Evolutionary conservation across 371 early-diverging fungal genomes (phyloP).

Genomic region (Zancudomyces culisetae): DNA sequence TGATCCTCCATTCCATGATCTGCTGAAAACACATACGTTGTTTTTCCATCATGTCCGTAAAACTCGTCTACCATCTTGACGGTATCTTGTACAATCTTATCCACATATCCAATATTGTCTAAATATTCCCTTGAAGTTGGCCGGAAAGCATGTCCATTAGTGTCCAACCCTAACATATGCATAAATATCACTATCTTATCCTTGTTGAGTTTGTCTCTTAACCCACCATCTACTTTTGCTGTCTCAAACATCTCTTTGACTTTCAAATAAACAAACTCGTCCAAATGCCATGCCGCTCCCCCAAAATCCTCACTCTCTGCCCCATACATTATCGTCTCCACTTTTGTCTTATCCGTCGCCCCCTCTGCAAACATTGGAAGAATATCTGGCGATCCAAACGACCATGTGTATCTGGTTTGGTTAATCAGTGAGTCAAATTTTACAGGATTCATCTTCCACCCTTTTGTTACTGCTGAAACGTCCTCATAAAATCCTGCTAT

Average conservation of each 20-base stretch:
- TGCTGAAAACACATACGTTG: conserved; percentile 76
- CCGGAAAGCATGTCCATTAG: conserved; percentile 78
- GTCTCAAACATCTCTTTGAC: conserved; percentile 32
- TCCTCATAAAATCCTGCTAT: conserved; percentile 96
- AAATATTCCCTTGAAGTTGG: conserved; percentile 70
- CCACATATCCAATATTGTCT: conserved; percentile 64
- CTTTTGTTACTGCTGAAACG: conserved; percentile 90
- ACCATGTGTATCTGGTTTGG: conserved; percentile 76
- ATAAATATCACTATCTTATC: conserved; percentile 74
- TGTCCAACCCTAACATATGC: conserved; percentile 85
- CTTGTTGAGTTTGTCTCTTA: conserved; percentile 36
- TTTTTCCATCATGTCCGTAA: conserved; percentile 58
- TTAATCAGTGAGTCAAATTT: conserved; percentile 91
- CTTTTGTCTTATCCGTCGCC: conserved; percentile 48
- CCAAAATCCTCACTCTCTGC: conserved; percentile 78
- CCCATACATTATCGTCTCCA: conserved; percentile 79
- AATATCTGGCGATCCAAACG: conserved; percentile 95
- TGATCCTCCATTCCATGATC: conserved; percentile 93
- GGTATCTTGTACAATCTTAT: conserved; percentile 45
- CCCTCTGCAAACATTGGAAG: conserved; percentile 88
- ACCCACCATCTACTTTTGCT: conserved; percentile 28
- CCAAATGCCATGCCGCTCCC: conserved; percentile 62
- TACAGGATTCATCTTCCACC: conserved; percentile 94
- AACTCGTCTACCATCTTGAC: conserved; percentile 45
- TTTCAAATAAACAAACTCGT: conserved; percentile 73